Evolutionary conservation across 768 basidiomycete genomes (phyloP), one percentile per base, ranked within the genome.

Genomic region (Exsudoporus frostii): DNA sequence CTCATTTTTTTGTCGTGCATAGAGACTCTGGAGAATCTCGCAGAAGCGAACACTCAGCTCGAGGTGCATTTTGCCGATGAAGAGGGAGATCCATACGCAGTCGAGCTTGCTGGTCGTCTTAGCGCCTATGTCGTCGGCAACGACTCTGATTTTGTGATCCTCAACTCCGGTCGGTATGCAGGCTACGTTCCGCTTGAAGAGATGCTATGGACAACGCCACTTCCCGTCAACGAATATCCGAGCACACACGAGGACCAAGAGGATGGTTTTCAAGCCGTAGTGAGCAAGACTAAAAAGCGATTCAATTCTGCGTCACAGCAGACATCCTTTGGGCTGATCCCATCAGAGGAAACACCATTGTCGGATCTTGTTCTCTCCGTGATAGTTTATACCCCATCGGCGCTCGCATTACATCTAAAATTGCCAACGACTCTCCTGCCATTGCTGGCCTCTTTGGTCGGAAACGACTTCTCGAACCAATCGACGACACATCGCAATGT

Each of bases 11-110:
- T 74, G 8, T 75, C 81, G 3, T 88, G 84, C 59, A 64, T 90
- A 1, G 72, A 81, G 42, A 79, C 81, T 9, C 68, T 92, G 3
- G 61, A 74, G 40, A 56, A 56, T 11, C 51, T 85, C 10, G 63
- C 70, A 47, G 58, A 69, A n/a, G 54, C 58, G 14, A 71, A 66
- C 2, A 58, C 72, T 19, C 59, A 60, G 6, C 63, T 90, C 19
- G 72, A 83, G 37, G 59, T 90, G 7, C 81, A 86, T 66, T 85
- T 85, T 55, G 89, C 90, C 7, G 89, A 92, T 59, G 85, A 85
- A 68, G 90, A 92, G 67, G 88, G 82, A 10, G 90, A 92, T 66
- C 87, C 88, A 3, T 90, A 82, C 60, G 84, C 86, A n/a, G 90
- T 92, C 7, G 90, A 90, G 59, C 76, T 93, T 8, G 91, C 91